Conservation (phyloP, 257 asterid species). For the Salvia rosmarinus region DNA sequence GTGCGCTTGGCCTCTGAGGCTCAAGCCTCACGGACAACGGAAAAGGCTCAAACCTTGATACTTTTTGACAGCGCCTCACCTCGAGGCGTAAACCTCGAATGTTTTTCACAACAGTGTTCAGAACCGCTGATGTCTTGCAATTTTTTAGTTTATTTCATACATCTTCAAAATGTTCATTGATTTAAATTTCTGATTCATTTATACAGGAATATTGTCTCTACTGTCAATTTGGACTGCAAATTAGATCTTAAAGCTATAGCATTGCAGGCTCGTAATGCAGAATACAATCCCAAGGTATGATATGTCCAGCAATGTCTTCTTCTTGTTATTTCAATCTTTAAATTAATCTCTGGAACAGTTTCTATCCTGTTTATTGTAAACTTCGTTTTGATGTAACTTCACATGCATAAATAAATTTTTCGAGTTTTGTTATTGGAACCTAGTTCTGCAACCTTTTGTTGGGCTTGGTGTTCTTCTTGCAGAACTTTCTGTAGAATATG, state of each 20-base stretch:
- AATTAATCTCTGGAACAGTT: neutral
- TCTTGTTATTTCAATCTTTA: neutral
- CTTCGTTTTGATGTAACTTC: neutral
- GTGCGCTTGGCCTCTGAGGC: too few relatives aligned
- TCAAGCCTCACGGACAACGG: too few relatives aligned
- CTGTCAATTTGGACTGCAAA: slow-evolving; percentile 89
- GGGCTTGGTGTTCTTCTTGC: neutral
- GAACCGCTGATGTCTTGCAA: neutral
- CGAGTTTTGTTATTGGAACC: neutral
- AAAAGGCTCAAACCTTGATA: too few relatives aligned
- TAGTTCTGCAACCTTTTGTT: slow-evolving; percentile 17
- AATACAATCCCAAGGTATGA: slow-evolving; percentile 86
- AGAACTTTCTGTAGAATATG: neutral
- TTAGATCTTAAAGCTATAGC: slow-evolving; percentile 92
- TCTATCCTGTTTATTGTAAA: neutral
- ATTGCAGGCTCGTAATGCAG: slow-evolving; percentile 90
- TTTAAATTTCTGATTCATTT: slow-evolving; percentile 15
- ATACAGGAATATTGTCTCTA: slow-evolving; percentile 83
- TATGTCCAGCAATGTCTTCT: neutral
- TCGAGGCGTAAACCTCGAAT: too few relatives aligned
- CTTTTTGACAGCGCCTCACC: too few relatives aligned
- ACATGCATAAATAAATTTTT: slow-evolving; percentile 4
- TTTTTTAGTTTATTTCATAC: slow-evolving; percentile 2
- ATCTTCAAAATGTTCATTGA: neutral
- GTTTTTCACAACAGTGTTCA: too few relatives aligned